phyloP scores from a whole-genome alignment of 768 basidiomycete species.

The Hysterangium stoloniferum region DNA sequence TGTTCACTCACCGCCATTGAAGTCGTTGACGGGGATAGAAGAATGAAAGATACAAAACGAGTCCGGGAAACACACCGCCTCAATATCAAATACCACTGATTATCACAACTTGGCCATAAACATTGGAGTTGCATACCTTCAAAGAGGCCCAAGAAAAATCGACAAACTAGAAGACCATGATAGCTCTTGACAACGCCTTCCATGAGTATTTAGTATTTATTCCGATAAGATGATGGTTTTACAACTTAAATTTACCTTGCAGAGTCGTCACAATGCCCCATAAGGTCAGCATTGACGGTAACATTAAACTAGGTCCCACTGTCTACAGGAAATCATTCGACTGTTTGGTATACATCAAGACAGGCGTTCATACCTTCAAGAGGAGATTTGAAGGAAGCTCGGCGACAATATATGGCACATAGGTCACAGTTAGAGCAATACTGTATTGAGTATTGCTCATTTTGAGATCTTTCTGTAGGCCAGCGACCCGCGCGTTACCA shows the following conservation, averaged over 20 bases:
- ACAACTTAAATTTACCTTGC: conserved; percentile 36
- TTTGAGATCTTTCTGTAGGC: conserved; percentile 45
- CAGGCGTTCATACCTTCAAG: conserved; percentile 32
- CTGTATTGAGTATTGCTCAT: conserved; percentile 32
- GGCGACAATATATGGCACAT: conserved; percentile 44
- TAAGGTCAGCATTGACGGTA: conserved; percentile 53
- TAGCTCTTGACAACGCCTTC: conserved; percentile 39
- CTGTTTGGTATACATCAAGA: conserved; percentile 6
- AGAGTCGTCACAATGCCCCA: conserved; percentile 65
- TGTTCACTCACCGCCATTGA: conserved; percentile 1
- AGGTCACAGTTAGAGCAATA: conserved; percentile 25
- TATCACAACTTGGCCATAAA: not conserved
- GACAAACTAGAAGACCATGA: conserved; percentile 44
- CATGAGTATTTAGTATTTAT: not conserved
- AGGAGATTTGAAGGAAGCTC: conserved; percentile 57
- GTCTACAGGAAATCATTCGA: conserved; percentile 27
- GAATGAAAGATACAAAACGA: conserved; percentile 19
- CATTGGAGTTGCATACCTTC: conserved; percentile 39
- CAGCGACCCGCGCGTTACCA: conserved; percentile 51
- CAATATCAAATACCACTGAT: too few relatives aligned
- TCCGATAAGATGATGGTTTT: not conserved
- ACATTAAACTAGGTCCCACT: conserved; percentile 49
- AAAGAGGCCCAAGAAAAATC: conserved; percentile 44
- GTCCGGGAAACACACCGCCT: conserved; percentile 39
- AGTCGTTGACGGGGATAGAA: conserved; percentile 24